Base-by-base conservation (phyloP, 495 filamentous ascomycete species). In the Talaromyces liani region DNA sequence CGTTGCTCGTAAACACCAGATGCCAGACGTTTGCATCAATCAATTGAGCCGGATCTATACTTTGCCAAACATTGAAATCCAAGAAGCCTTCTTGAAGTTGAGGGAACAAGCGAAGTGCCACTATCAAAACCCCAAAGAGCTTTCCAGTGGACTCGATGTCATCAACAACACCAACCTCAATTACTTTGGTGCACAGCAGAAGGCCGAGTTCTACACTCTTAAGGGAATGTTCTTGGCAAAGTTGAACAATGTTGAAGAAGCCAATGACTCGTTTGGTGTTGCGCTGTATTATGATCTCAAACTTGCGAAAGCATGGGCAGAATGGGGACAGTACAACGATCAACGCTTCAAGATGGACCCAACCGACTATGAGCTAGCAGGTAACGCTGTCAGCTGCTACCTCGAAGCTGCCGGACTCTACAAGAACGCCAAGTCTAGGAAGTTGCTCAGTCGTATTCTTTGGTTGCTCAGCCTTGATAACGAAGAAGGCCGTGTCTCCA, bases 211-310 rank as follows among this genome's bases (percentile, higher is more conserved):
- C 76, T 98, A 96, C 77, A 99, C 93, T 0, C 82, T 99, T 54
- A 99, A 99, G 79, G 95, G 95, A 56, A 99, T 99, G 95, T 99
- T 99, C 81, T 80, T 97, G 16, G 93, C 93, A 63, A 98, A 97
- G 75, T 83, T 98, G 7, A 85, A 86, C 54, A 87, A 95, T 65
- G 90, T 91, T 68, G 87, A 89, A 14, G 95, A 98, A 61, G 92
- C 94, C 6, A 91, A 97, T 67, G 88, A 90, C 62, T 94, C 95
- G 4, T 99, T 94, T 72, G 93, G 95, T 47, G 91, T 91, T 47
- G 95, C 95, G 2, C 77, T 99, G 24, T 97, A 91, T 75, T 96
- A 93, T 65, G 95, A 99, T 67, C 88, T 99, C 67, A 90, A 90
- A 65, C 85, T 96, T 33, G 88, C 94, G 0, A 99, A 99, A 74